phyloP scores from a whole-genome alignment of 306 rosid species.

The Dicorynia guianensis region DNA sequence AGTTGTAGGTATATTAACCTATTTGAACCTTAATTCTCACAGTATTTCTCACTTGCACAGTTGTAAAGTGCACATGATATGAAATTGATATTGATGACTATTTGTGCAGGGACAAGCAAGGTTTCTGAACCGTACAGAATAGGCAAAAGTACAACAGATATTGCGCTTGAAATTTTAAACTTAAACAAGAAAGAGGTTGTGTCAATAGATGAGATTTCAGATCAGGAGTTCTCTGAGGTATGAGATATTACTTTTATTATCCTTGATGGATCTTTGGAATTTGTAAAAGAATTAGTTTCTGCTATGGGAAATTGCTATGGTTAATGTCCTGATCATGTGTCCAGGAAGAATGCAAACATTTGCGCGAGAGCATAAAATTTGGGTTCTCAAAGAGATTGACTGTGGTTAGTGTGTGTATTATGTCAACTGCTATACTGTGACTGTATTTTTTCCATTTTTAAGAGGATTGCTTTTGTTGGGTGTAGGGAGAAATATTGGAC shows the following conservation, averaged over 20 bases:
- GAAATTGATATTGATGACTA: conserved; percentile 37
- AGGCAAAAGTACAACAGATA: conserved; percentile 69
- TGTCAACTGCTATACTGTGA: conserved; percentile 34
- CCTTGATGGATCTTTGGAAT: conserved; percentile 17
- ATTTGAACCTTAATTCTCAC: conserved; percentile 17
- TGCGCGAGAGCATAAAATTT: conserved; percentile 76
- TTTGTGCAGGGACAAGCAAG: conserved; percentile 80
- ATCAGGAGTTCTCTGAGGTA: conserved; percentile 92
- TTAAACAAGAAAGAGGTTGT: conserved; percentile 81
- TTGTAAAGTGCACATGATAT: conserved; percentile 17
- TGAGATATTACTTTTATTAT: conserved; percentile 29
- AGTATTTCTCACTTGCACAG: conserved; percentile 22
- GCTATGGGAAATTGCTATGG: conserved; percentile 6
- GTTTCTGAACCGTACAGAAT: conserved; percentile 71
- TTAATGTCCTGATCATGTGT: conserved; percentile 45
- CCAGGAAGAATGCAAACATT: conserved; percentile 89
- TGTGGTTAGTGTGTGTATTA: conserved; percentile 70
- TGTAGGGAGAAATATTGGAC: conserved; percentile 80
- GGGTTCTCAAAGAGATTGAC: conserved; percentile 81
- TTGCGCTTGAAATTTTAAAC: conserved; percentile 84
- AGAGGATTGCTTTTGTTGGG: conserved; percentile 40
- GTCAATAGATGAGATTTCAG: conserved; percentile 76
- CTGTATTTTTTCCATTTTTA: conserved; percentile 35
- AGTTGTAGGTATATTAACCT: conserved; percentile 73
- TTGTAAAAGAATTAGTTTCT: conserved; percentile 31